Evolutionary conservation across 1,139 yeast genomes (phyloP).

Genomic region (Saccharomyces hybrid): DNA sequence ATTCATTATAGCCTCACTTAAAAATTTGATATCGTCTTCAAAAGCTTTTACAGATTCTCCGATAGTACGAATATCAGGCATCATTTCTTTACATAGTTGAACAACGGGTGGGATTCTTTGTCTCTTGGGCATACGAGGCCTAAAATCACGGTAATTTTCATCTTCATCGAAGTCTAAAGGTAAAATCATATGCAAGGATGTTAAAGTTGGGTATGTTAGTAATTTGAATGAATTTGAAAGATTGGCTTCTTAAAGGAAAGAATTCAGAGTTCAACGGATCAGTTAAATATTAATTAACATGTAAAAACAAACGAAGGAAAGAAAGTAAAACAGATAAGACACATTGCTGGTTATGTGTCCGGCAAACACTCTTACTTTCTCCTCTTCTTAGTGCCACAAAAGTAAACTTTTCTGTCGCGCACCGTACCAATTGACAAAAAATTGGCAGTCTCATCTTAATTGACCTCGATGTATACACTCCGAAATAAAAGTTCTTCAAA

Average conservation of each 20-base stretch:
- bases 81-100: constrained; percentile 36
- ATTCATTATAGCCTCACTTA: constrained; percentile 56
- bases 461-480: constrained; percentile 2
- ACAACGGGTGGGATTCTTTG: constrained; percentile 37
- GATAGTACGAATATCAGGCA: constrained; percentile 52
- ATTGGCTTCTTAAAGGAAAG: background rate
- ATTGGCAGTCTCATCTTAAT: background rate
- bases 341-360: background rate
- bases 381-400: background rate
- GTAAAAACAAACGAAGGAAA: background rate
- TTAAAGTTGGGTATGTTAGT: constrained; percentile 7
- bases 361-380: background rate
- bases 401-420: background rate
- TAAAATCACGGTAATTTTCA: constrained; percentile 28
- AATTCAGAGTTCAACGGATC: background rate
- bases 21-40: constrained; percentile 60
- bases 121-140: constrained; percentile 30
- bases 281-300: background rate
- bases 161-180: constrained; percentile 28
- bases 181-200: constrained; percentile 14
- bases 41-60: constrained; percentile 59
- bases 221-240: background rate
- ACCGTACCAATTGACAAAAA: background rate
- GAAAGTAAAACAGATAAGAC: background rate
- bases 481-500: constrained; percentile 2